Evolutionary conservation across 805 yeast genomes (phyloP), one percentile per base, ranked within the genome.

Genomic region (Barnettozyma vustinii): DNA sequence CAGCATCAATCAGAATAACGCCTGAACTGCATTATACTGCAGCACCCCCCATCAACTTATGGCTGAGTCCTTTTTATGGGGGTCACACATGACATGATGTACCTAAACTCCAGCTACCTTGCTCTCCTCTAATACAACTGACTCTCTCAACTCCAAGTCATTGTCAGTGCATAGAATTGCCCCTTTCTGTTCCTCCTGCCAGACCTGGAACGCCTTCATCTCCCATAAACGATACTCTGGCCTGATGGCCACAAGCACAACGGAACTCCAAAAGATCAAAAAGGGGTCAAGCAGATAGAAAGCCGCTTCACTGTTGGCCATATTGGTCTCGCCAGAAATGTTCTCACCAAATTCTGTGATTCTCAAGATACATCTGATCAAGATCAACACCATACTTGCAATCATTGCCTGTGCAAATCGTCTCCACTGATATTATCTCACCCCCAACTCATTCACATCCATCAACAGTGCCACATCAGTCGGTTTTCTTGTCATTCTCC

Each of bases 201-300:
- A 41, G 2, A 25, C 20, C 25, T 49, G 37, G 37, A 16, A 36
- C 6, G 18, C 13, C n/a, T 26, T 45, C 21, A 45, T 9, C 16
- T 39, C 39, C 43, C 47, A 39, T 16, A 45, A 32, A n/a, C 43
- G 33, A 20, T 18, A 21, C 18, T 39, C 37, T 12, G 47, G 40
- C 30, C 47, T 45, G 13, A 32, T 20, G 9, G 30, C 7, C 36
- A 39, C 8, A 9, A 45, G 9, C 15, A 32, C 6, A n/a, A 40
- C 21, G 21, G 16, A 40, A 32, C 44, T 27, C 32, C 36, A 27
- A 23, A 40, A 40, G n/a, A 46, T 27, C 9, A 32, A 6, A 13
- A 46, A 46, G n/a, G 44, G 48, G 21, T 46, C 48, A 40, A 40
- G 40, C 40, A 46, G 7, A 18, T 40, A 46, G 33, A 33, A 46